These are phyloP conservation scores for Aegle marmelos DNA, from an alignment of 345 rosid genomes.

Conservation along the genomic window DNA sequence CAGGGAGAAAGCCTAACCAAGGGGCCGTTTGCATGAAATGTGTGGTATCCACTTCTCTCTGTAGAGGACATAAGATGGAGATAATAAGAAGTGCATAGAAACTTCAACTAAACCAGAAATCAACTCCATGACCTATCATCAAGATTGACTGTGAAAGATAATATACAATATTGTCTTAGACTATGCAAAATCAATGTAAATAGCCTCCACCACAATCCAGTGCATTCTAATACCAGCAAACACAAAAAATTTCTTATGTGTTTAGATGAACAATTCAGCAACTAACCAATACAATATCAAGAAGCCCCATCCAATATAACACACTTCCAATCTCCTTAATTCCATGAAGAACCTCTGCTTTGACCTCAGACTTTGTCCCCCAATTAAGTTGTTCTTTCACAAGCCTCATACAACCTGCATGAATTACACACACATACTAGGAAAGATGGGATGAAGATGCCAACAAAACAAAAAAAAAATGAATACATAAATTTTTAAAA, in stretches of 20 bases:
- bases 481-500: background rate
- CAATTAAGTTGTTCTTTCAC: constrained; percentile 87
- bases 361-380: constrained; percentile 88
- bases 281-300: constrained; percentile 92
- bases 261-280: constrained; percentile 14
- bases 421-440: constrained; percentile 1
- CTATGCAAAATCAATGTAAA: background rate
- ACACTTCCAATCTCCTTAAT: constrained; percentile 97
- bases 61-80: constrained; percentile 25
- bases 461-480: background rate
- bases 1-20: constrained; percentile 88
- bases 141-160: constrained; percentile 1
- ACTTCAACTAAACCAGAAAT: constrained; percentile 6
- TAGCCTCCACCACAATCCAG: background rate
- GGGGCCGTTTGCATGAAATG: constrained; percentile 96
- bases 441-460: constrained; percentile 7
- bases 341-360: constrained; percentile 81
- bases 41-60: constrained; percentile 86
- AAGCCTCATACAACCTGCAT: constrained; percentile 88
- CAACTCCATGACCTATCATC: constrained; percentile 5
- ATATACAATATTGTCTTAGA: background rate
- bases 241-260: background rate
- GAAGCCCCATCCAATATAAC: constrained; percentile 90
- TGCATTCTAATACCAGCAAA: background rate
- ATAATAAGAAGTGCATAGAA: constrained; percentile 17